phyloP scores from a whole-genome alignment of 345 rosid genomes.

The Gossypioides kirkii region DNA sequence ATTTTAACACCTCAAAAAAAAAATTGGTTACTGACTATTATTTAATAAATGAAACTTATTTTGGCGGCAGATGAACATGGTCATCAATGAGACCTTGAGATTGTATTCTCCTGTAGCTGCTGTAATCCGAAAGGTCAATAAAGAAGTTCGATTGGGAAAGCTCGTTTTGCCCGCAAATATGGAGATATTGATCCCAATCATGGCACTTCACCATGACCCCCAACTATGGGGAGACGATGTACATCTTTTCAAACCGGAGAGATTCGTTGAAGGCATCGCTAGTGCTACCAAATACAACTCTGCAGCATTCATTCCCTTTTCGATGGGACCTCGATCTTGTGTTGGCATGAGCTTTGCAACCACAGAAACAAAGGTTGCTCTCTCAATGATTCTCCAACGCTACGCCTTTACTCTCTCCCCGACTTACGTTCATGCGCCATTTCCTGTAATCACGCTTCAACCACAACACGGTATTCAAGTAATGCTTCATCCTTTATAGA shows the following conservation, averaged over 20 bases:
- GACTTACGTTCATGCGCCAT: conserved; percentile 34
- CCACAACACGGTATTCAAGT: conserved; percentile 21
- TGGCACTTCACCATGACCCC: conserved; percentile 34
- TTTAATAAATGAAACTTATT: not conserved
- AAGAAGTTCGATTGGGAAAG: conserved; percentile 27
- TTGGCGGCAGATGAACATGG: conserved; percentile 23
- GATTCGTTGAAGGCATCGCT: conserved; percentile 40
- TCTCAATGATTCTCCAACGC: conserved; percentile 44
- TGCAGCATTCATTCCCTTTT: conserved; percentile 35
- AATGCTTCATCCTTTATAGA: not conserved
- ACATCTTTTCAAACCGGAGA: conserved; percentile 38
- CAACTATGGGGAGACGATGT: conserved; percentile 42
- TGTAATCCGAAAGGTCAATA: conserved; percentile 10
- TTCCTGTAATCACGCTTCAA: not conserved
- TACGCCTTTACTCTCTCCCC: conserved; percentile 36
- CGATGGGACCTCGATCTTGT: conserved; percentile 36
- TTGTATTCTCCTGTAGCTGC: conserved; percentile 32
- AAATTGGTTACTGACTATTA: no score
- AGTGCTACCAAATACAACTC: conserved; percentile 37
- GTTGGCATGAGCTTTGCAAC: conserved; percentile 34
- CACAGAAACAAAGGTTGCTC: conserved; percentile 35
- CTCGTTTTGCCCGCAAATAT: conserved; percentile 26
- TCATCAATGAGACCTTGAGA: conserved; percentile 27
- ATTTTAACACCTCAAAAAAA: no score
- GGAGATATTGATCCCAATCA: conserved; percentile 7